phyloP scores from a whole-genome alignment of 768 basidiomycete genomes.

The Termitomyces sp. region DNA sequence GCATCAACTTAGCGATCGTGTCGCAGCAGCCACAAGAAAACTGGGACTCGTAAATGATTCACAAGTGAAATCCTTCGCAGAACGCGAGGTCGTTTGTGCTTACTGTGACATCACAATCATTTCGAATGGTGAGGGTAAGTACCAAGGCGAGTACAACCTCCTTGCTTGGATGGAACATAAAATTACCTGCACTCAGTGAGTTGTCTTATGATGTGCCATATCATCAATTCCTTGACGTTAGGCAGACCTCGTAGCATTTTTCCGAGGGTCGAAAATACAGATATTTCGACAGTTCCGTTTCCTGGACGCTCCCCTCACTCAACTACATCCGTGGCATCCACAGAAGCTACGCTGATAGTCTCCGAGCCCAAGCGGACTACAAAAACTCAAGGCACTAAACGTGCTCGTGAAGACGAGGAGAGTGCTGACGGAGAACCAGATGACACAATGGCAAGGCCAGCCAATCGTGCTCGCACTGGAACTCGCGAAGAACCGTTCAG shows the following conservation, averaged over 20 bases:
- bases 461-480: slow-evolving; percentile 48
- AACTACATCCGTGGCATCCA: slow-evolving; percentile 25
- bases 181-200: slow-evolving; percentile 29
- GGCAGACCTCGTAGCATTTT: background rate
- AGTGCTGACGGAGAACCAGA: slow-evolving; percentile 16
- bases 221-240: background rate
- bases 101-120: slow-evolving; percentile 40
- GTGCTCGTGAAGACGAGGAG: slow-evolving; percentile 38
- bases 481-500: slow-evolving; percentile 35
- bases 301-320: slow-evolving; percentile 18
- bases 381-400: slow-evolving; percentile 35
- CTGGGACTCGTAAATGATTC: slow-evolving; percentile 58
- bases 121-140: slow-evolving; percentile 44
- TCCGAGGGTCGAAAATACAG: slow-evolving; percentile 3
- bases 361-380: slow-evolving; percentile 17
- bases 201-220: background rate
- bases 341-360: slow-evolving; percentile 29
- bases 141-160: slow-evolving; percentile 55
- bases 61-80: slow-evolving; percentile 45
- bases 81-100: slow-evolving; percentile 42
- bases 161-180: slow-evolving; percentile 63
- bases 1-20: slow-evolving; percentile 48
- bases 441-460: slow-evolving; percentile 34
- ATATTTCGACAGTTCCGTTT: slow-evolving; percentile 11
- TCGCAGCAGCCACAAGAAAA: slow-evolving; percentile 59